Conservation (phyloP, 345 rosid species). For the Brassica juncea region DNA sequence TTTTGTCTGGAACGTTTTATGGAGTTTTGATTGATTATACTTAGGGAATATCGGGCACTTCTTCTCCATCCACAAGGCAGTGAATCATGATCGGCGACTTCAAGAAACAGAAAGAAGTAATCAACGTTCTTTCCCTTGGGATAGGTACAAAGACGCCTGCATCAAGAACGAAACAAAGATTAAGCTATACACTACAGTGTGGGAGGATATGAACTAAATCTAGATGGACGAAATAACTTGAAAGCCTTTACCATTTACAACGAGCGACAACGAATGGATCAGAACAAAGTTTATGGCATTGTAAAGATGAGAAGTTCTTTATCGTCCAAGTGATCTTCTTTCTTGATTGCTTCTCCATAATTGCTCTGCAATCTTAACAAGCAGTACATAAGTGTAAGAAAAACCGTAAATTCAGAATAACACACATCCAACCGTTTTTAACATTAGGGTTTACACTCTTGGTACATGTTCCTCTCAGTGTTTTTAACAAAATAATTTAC, state of each 20-base stretch:
- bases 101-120: slow-evolving; percentile 42
- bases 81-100: slow-evolving; percentile 63
- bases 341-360: background rate
- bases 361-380: background rate
- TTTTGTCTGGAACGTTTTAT: background rate
- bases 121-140: slow-evolving; percentile 76
- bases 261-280: background rate
- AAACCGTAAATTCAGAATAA: background rate
- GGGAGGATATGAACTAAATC: background rate
- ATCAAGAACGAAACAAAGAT: background rate
- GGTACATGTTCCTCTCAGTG: too few relatives aligned
- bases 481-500: too few relatives aligned
- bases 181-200: background rate
- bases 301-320: background rate
- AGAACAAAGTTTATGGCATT: background rate
- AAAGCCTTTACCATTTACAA: slow-evolving; percentile 15
- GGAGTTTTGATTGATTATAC: slow-evolving; percentile 54
- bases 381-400: background rate
- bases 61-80: slow-evolving; percentile 80
- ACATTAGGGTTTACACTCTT: too few relatives aligned
- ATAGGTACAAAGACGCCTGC: slow-evolving; percentile 64
- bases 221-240: background rate
- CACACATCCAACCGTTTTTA: background rate
- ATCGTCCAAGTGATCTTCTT: slow-evolving; percentile 12
- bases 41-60: slow-evolving; percentile 60